A percentile compares a stretch with the other conserved stretches of the same genome.
Conservation (phyloP, 176 grass and related monocot genomes). For the Guadua angustifolia region DNA sequence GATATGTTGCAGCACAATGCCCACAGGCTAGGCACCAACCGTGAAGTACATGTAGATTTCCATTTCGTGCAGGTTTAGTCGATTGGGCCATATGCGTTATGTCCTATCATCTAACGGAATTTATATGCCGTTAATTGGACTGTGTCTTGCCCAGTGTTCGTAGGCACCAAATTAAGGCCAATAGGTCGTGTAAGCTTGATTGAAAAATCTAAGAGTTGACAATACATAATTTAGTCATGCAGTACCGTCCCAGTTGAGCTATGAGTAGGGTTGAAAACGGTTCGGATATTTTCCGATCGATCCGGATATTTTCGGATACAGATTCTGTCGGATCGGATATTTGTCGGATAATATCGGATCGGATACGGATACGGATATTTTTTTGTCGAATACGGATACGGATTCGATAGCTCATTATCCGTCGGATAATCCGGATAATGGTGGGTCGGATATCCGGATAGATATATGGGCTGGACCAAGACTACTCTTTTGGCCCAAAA, state of each 20-base stretch:
- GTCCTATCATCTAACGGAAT: neutral
- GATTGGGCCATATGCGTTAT: neutral
- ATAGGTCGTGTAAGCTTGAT: neutral
- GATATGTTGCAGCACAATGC: constrained; percentile 13
- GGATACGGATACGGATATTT: too few species aligned
- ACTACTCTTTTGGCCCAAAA: too few species aligned
- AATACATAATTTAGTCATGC: neutral
- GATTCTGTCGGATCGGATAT: too few species aligned
- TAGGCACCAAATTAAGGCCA: neutral
- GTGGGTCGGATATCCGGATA: too few species aligned
- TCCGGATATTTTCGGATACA: too few species aligned
- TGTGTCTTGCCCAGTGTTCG: neutral
- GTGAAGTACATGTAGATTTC: neutral
- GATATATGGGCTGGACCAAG: too few species aligned
- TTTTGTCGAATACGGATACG: too few species aligned
- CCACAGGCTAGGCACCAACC: constrained; percentile 30
- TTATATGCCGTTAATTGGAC: neutral
- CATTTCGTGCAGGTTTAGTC: constrained; percentile 33
- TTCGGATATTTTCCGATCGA: too few species aligned
- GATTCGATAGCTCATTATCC: too few species aligned
- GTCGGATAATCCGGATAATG: too few species aligned
- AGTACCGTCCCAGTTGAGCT: neutral
- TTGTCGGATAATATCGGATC: too few species aligned
- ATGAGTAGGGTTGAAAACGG: too few species aligned
- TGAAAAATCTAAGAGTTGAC: neutral